A percentile compares a stretch with the other conserved stretches of the same genome.
Evolutionary conservation across 2,329 filamentous ascomycete genomes (phyloP).

Genomic region (Apiospora aurea): DNA sequence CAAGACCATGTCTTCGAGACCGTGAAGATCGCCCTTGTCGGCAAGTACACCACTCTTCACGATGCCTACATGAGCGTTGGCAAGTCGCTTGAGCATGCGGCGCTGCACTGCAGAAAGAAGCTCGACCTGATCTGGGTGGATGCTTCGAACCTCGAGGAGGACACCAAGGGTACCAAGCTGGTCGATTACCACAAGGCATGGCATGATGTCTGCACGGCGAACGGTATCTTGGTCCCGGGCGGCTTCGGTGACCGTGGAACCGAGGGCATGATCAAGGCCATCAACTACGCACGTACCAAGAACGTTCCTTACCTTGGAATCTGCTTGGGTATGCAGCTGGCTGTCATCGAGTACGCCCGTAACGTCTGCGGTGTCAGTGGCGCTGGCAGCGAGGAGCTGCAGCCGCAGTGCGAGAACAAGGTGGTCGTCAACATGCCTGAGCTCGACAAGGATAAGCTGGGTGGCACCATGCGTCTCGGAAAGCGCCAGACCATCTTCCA

Average conservation of each 20-base stretch:
- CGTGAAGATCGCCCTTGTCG: slow-evolving; percentile 85
- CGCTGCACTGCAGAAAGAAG: slow-evolving; percentile 84
- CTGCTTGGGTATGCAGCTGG: slow-evolving; percentile 91
- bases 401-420: slow-evolving; percentile 65
- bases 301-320: slow-evolving; percentile 86
- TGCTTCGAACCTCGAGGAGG: slow-evolving; percentile 79
- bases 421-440: slow-evolving; percentile 95
- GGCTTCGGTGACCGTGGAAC: slow-evolving; percentile 85
- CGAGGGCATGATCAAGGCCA: slow-evolving; percentile 88
- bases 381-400: slow-evolving; percentile 64
- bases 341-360: slow-evolving; percentile 87
- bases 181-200: slow-evolving; percentile 85
- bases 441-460: slow-evolving; percentile 63
- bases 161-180: slow-evolving; percentile 66
- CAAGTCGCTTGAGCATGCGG: slow-evolving; percentile 89
- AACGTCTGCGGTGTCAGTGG: slow-evolving; percentile 71
- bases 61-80: slow-evolving; percentile 86
- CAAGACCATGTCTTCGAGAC: slow-evolving; percentile 71
- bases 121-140: slow-evolving; percentile 87
- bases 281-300: slow-evolving; percentile 86
- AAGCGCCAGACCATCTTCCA: slow-evolving; percentile 79
- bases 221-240: slow-evolving; percentile 72
- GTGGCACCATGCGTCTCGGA: slow-evolving; percentile 88
- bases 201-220: slow-evolving; percentile 76
- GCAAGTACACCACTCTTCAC: slow-evolving; percentile 86